A percentile compares a stretch with the other conserved stretches of the same genome.
Conservation (phyloP, 768 basidiomycete species). For the Pulveroboletus sp. region DNA sequence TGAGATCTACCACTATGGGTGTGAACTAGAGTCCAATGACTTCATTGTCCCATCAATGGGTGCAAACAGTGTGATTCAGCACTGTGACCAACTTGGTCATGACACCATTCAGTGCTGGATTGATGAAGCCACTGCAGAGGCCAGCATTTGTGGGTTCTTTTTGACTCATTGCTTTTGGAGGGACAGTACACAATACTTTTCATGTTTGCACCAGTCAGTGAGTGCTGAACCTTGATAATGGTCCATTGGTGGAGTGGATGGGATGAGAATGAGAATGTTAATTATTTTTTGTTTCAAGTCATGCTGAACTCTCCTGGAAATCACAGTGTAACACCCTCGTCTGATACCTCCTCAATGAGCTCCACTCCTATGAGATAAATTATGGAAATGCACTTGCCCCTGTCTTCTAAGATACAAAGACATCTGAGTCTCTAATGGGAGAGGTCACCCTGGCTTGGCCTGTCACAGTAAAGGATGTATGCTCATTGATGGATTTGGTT, state of each 20-base stretch:
- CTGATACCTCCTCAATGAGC: background rate
- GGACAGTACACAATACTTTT: background rate
- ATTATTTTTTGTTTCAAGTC: too few relatives aligned
- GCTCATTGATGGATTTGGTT: too few relatives aligned
- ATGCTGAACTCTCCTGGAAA: background rate
- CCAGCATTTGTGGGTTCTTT: background rate
- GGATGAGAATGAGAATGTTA: background rate
- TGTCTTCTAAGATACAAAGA: too few relatives aligned
- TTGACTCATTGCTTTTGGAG: constrained; percentile 6
- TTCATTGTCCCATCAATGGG: constrained; percentile 32
- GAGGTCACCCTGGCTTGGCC: too few relatives aligned
- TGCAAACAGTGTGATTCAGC: constrained; percentile 9
- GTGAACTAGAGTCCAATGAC: constrained; percentile 22
- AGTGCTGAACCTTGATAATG: background rate
- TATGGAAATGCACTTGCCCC: background rate
- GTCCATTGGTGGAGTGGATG: constrained; percentile 2
- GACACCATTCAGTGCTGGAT: constrained; percentile 29
- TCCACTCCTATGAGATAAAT: background rate
- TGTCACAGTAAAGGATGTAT: too few relatives aligned
- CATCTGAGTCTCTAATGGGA: too few relatives aligned
- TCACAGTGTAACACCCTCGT: background rate
- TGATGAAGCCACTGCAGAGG: constrained; percentile 18
- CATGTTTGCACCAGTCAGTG: background rate
- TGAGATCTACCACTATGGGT: background rate
- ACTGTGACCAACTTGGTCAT: constrained; percentile 24